These are phyloP conservation scores for Trypanosoma avium DNA, from an alignment of 208 protist genomes.

Conservation along the genomic window DNA sequence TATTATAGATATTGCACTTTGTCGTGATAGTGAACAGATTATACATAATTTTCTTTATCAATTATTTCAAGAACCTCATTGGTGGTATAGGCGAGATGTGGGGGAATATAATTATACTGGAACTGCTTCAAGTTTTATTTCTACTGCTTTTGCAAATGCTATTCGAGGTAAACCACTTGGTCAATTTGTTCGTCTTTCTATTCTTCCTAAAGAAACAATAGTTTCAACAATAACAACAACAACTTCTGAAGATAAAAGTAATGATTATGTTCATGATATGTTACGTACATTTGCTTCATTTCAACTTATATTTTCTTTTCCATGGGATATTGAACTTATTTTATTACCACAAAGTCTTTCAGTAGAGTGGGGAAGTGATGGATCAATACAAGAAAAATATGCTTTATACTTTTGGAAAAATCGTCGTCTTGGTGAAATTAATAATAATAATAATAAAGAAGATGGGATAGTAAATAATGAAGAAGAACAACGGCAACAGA, in stretches of 20 bases:
- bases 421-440: constrained; percentile 25
- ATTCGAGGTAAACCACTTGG: constrained; percentile 55
- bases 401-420: constrained; percentile 72
- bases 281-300: constrained; percentile 79
- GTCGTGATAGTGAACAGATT: constrained; percentile 70
- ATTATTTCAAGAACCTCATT: constrained; percentile 59
- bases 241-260: background rate
- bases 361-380: constrained; percentile 23
- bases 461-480: background rate
- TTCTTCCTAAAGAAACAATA: no score
- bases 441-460: constrained; percentile 4
- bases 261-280: constrained; percentile 27
- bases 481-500: background rate
- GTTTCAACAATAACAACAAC: constrained; percentile 21
- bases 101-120: constrained; percentile 28
- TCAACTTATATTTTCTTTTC: constrained; percentile 60
- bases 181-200: constrained; percentile 56
- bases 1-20: constrained; percentile 77
- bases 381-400: constrained; percentile 38
- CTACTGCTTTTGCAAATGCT: constrained; percentile 50
- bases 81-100: constrained; percentile 53
- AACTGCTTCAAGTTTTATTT: constrained; percentile 51
- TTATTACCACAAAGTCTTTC: constrained; percentile 56
- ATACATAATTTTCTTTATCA: constrained; percentile 67
- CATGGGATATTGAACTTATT: constrained; percentile 50